Percentiles rank a stretch among this genome's conserved stretches.
phyloP scores from a whole-genome alignment of 345 rosid species.

The Trapa incisa region DNA sequence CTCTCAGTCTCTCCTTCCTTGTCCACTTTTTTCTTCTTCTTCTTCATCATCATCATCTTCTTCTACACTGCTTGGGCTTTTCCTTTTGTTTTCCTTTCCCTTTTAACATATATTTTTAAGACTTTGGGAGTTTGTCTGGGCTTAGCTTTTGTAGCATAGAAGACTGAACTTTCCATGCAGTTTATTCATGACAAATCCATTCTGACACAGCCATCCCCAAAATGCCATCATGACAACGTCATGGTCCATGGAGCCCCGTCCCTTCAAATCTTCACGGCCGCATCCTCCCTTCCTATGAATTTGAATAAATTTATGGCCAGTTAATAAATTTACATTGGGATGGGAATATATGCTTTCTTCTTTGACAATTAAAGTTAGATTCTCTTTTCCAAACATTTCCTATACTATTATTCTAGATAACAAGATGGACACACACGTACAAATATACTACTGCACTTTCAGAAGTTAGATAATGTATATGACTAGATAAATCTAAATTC shows the following conservation, averaged over 20 bases:
- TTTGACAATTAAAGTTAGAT: slow-evolving; percentile 55
- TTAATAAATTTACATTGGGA: slow-evolving; percentile 1
- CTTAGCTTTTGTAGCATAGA: slow-evolving; percentile 68
- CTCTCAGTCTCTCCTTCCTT: background rate
- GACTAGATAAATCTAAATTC: no score
- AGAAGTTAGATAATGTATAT: no score
- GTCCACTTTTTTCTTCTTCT: background rate
- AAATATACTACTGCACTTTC: no score
- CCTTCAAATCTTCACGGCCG: no score
- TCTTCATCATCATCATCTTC: slow-evolving; percentile 7
- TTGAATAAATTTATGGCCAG: no score
- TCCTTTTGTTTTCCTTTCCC: background rate
- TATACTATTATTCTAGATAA: background rate
- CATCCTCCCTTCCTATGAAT: no score
- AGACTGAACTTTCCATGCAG: slow-evolving; percentile 43
- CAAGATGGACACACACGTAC: no score
- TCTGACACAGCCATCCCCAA: background rate
- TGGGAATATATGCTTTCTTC: slow-evolving; percentile 78
- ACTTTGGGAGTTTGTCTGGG: background rate
- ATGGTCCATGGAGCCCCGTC: no score
- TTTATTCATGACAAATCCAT: background rate
- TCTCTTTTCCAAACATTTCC: slow-evolving; percentile 9
- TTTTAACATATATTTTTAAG: background rate
- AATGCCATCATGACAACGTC: background rate
- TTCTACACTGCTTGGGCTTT: slow-evolving; percentile 20